Evolutionary conservation across 306 rosid species (phyloP).

Genomic region (Rosa lucieae): DNA sequence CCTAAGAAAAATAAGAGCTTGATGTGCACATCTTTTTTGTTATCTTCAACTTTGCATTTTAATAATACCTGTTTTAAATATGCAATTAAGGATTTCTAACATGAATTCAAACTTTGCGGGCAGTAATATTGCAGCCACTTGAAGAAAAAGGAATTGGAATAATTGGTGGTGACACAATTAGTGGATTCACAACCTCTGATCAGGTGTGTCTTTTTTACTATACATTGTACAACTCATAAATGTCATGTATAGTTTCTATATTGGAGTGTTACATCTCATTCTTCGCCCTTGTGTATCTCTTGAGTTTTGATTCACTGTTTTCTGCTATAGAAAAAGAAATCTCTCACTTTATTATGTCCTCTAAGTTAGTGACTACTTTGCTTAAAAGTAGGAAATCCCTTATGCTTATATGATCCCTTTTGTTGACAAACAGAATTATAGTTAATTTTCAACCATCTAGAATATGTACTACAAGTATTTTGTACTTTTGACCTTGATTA

Average conservation of each 20-base stretch:
- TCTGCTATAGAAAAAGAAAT: neutral
- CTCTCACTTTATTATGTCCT: neutral
- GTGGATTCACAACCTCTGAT: conserved; percentile 85
- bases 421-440: too few species aligned
- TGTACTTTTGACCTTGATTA: too few species aligned
- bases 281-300: neutral
- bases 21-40: neutral
- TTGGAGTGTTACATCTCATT: neutral
- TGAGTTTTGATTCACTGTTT: neutral
- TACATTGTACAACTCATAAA: neutral
- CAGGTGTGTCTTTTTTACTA: conserved; percentile 48
- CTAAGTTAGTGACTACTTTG: conserved; percentile 2
- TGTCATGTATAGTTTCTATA: neutral
- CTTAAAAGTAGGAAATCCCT: neutral
- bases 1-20: neutral
- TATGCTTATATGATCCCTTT: too few species aligned
- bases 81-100: conserved; percentile 7
- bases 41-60: neutral
- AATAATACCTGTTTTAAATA: neutral
- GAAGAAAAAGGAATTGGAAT: conserved; percentile 85
- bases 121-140: conserved; percentile 94
- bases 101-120: conserved; percentile 47
- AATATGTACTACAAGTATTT: too few species aligned
- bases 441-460: too few species aligned
- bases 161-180: conserved; percentile 84